phyloP scores from a whole-genome alignment of 768 basidiomycete species.

The Chalciporus sphaerocephalus region DNA sequence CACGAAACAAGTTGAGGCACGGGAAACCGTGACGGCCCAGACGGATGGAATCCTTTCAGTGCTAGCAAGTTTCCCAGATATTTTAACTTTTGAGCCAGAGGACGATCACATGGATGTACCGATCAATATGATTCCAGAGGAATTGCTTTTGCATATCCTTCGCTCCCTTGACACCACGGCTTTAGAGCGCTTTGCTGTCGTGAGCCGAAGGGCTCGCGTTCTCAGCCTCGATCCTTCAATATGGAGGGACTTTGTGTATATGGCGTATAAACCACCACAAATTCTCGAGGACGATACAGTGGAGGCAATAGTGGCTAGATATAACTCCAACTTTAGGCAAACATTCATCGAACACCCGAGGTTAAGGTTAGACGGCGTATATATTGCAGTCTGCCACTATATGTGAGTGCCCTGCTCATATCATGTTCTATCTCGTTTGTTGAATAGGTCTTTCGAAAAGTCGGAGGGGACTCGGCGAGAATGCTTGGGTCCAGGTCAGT shows the following conservation, averaged over 20 bases:
- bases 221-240: constrained; percentile 64
- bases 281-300: constrained; percentile 51
- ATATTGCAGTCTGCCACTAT: constrained; percentile 90
- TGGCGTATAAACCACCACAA: constrained; percentile 74
- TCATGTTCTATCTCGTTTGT: constrained; percentile 1
- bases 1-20: constrained; percentile 51
- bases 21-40: constrained; percentile 3
- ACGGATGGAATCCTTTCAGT: constrained; percentile 46
- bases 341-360: constrained; percentile 82
- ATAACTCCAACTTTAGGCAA: constrained; percentile 64
- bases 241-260: constrained; percentile 70
- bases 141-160: constrained; percentile 68
- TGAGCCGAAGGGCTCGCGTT: constrained; percentile 70
- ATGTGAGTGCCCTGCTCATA: constrained; percentile 47
- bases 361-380: constrained; percentile 81
- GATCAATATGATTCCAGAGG: constrained; percentile 65
- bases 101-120: constrained; percentile 56
- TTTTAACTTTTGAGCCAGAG: constrained; percentile 62
- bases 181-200: constrained; percentile 73
- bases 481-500: constrained; percentile 82
- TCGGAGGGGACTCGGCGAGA: constrained; percentile 71
- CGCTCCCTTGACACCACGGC: constrained; percentile 57
- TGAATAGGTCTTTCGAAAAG: constrained; percentile 9
- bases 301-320: constrained; percentile 46
- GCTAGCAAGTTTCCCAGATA: constrained; percentile 44